Evolutionary conservation across 2,329 filamentous ascomycete genomes (phyloP).

Genomic region (Xylaria sp.): DNA sequence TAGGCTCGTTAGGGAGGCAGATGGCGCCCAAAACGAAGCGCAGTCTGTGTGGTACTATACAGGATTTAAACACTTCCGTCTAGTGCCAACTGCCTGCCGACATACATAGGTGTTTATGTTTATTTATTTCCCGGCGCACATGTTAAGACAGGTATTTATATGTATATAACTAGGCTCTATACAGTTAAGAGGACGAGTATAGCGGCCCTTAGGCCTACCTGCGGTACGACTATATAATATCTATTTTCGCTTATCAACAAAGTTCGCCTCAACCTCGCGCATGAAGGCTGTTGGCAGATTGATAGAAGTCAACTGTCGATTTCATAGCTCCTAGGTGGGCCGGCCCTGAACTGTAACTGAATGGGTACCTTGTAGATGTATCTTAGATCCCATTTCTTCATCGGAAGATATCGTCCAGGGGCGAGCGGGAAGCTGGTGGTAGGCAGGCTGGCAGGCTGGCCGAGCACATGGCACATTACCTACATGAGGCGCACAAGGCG

Average conservation of each 20-base stretch:
- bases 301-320: background rate
- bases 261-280: background rate
- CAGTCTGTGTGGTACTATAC: no score
- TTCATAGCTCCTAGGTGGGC: slow-evolving; percentile 15
- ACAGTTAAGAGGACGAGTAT: background rate
- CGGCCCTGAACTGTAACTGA: slow-evolving; percentile 19
- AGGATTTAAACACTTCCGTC: no score
- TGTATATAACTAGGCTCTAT: background rate
- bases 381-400: background rate
- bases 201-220: background rate
- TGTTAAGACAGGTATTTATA: background rate
- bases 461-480: slow-evolving; percentile 8
- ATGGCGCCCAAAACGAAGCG: no score
- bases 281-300: background rate
- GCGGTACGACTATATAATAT: no score
- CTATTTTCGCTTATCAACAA: background rate
- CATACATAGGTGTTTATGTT: background rate
- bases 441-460: slow-evolving; percentile 11
- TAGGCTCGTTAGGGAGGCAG: background rate
- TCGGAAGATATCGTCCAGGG: background rate
- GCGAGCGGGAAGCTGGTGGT: slow-evolving; percentile 3
- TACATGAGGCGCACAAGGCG: slow-evolving; percentile 9
- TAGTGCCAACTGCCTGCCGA: background rate
- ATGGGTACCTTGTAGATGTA: no score
- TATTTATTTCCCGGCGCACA: background rate